Evolutionary conservation across 768 basidiomycete genomes (phyloP).

Genomic region (Mycena belliarum): DNA sequence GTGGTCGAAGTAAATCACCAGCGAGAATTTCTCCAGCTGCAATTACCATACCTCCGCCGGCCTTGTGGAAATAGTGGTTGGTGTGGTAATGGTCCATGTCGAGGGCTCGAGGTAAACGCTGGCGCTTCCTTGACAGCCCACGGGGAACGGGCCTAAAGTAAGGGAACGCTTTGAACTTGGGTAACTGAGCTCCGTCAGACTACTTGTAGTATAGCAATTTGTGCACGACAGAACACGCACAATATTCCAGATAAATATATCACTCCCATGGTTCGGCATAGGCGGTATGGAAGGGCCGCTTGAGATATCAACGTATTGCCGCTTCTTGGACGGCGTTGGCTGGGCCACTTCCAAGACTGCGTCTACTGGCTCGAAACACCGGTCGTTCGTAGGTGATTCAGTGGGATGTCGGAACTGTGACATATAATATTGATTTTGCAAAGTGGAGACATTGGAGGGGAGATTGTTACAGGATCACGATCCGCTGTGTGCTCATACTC

Average conservation of each 20-base stretch:
- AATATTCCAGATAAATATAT: constrained; percentile 3
- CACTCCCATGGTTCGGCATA: neutral
- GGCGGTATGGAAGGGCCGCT: too few species aligned
- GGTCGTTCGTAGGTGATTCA: neutral
- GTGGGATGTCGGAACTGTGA: neutral
- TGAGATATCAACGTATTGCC: constrained; percentile 4
- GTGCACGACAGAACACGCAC: neutral
- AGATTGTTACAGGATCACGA: neutral
- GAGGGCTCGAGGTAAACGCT: constrained; percentile 1
- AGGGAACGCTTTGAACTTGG: neutral
- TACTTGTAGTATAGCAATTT: neutral
- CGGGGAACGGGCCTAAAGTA: neutral
- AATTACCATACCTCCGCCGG: constrained; percentile 12
- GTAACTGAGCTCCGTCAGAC: neutral
- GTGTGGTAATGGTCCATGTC: constrained; percentile 1
- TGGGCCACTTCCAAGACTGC: neutral
- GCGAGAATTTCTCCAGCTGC: neutral
- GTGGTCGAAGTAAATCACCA: neutral
- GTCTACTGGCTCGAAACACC: neutral
- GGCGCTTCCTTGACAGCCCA: constrained; percentile 5
- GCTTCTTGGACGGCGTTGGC: neutral
- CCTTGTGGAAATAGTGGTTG: neutral
- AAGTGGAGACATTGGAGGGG: neutral
- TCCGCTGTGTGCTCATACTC: neutral
- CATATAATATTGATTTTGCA: neutral